Evolutionary conservation across 2,329 filamentous ascomycete species (phyloP).

Genomic region (Aspergillus proliferans): DNA sequence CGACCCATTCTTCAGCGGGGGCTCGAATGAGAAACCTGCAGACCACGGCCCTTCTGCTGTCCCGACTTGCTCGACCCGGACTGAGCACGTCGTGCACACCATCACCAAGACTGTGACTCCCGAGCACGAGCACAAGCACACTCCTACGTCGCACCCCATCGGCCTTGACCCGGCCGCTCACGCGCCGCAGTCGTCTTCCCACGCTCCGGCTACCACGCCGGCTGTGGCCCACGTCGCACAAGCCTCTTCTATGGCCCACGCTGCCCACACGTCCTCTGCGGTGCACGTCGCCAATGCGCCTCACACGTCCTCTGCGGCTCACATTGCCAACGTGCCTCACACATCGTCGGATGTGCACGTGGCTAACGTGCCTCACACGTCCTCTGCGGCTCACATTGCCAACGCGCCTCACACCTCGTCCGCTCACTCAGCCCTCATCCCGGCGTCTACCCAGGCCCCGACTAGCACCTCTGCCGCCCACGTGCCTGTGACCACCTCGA

Average conservation of each 20-base stretch:
- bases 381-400: background rate
- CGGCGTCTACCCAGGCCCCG: background rate
- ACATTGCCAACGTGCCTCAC: background rate
- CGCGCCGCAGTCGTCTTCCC: too few relatives aligned
- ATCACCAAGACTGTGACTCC: constrained; percentile 16
- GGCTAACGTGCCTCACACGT: background rate
- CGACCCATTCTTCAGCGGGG: too few relatives aligned
- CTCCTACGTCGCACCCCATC: background rate
- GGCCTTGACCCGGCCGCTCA: background rate
- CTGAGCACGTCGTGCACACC: constrained; percentile 21
- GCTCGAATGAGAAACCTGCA: background rate
- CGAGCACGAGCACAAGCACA: background rate
- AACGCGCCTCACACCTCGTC: background rate
- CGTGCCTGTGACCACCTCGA: constrained; percentile 1
- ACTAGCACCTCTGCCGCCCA: background rate
- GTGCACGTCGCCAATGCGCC: background rate
- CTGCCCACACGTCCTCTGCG: background rate
- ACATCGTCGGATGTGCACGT: background rate
- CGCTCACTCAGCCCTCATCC: background rate
- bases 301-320: background rate
- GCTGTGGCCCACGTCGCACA: too few relatives aligned
- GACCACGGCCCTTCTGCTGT: background rate
- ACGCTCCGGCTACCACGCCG: too few relatives aligned
- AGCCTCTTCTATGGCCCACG: background rate
- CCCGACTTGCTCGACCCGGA: constrained; percentile 12